These are phyloP conservation scores for Penicillium sp. DNA, from an alignment of 2,329 filamentous ascomycete genomes.

Conservation along the genomic window DNA sequence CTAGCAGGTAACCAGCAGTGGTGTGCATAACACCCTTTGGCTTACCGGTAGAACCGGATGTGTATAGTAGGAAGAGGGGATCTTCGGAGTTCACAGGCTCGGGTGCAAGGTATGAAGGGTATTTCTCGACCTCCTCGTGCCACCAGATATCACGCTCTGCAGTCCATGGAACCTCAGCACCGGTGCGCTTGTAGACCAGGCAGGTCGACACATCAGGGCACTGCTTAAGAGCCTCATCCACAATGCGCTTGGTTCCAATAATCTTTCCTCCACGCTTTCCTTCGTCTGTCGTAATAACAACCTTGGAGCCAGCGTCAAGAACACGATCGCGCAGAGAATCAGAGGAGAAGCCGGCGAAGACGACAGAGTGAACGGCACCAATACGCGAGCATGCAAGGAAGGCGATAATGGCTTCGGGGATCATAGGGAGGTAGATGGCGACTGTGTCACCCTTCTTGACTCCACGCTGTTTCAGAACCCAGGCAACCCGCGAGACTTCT, in stretches of 20 bases:
- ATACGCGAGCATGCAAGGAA: conserved; percentile 92
- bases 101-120: conserved; percentile 87
- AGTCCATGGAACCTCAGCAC: conserved; percentile 89
- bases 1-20: conserved; percentile 91
- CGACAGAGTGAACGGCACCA: conserved; percentile 93
- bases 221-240: conserved; percentile 95
- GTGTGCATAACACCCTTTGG: conserved; percentile 99
- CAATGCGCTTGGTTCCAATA: conserved; percentile 98
- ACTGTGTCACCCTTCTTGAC: conserved; percentile 97
- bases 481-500: conserved; percentile 85
- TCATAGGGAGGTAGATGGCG: conserved; percentile 97
- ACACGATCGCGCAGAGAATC: conserved; percentile 96
- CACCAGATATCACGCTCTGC: conserved; percentile 92
- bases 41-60: conserved; percentile 96
- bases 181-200: conserved; percentile 94
- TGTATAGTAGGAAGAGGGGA: conserved; percentile 96
- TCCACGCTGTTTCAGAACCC: conserved; percentile 91
- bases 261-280: conserved; percentile 97
- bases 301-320: conserved; percentile 84
- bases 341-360: conserved; percentile 96
- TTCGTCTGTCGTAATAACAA: conserved; percentile 96
- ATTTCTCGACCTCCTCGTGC: conserved; percentile 98
- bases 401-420: conserved; percentile 90
- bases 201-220: conserved; percentile 86
- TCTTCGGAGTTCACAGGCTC: conserved; percentile 92